Percentiles rank a stretch among this genome's conserved stretches.
Conservation (phyloP, 1,284 basidiomycete species). For the Apiotrichum siamense region DNA sequence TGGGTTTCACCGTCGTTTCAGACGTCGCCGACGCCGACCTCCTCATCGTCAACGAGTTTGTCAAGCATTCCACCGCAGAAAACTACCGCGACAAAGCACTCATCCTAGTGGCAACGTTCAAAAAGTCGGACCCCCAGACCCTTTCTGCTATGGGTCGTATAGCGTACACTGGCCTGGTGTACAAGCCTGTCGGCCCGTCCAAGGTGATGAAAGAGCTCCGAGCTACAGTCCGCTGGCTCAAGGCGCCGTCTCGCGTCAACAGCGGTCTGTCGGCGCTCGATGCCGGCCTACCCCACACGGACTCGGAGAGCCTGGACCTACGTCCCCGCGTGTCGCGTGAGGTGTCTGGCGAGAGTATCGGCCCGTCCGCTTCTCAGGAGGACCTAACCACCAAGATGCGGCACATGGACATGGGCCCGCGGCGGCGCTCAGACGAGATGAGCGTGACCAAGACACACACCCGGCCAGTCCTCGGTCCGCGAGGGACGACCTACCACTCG, state of each 20-base stretch:
- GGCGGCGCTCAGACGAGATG: slow-evolving; percentile 44
- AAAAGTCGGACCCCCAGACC: neutral
- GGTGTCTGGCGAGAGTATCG: too few species aligned
- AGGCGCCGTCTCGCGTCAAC: slow-evolving; percentile 17
- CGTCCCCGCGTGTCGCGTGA: too few species aligned
- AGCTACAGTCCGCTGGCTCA: slow-evolving; percentile 23
- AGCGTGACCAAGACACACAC: slow-evolving; percentile 10
- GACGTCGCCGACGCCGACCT: slow-evolving; percentile 58
- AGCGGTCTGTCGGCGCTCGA: slow-evolving; percentile 8
- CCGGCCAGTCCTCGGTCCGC: slow-evolving; percentile 38
- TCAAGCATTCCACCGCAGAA: slow-evolving; percentile 56
- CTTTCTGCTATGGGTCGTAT: slow-evolving; percentile 56
- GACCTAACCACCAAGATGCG: slow-evolving; percentile 23
- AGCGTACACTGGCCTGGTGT: slow-evolving; percentile 76
- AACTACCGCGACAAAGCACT: slow-evolving; percentile 41
- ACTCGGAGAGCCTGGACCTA: neutral
- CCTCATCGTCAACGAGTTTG: slow-evolving; percentile 74
- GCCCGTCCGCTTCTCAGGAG: too few species aligned
- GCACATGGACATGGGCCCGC: too few species aligned
- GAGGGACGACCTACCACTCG: slow-evolving; percentile 40
- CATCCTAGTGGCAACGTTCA: slow-evolving; percentile 51
- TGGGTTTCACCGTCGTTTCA: slow-evolving; percentile 61
- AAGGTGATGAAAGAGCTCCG: slow-evolving; percentile 61
- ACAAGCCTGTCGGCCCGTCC: slow-evolving; percentile 82
- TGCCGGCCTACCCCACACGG: neutral